Conservation (phyloP, 495 filamentous ascomycete species). For the Hypoxylon subgilvum region DNA sequence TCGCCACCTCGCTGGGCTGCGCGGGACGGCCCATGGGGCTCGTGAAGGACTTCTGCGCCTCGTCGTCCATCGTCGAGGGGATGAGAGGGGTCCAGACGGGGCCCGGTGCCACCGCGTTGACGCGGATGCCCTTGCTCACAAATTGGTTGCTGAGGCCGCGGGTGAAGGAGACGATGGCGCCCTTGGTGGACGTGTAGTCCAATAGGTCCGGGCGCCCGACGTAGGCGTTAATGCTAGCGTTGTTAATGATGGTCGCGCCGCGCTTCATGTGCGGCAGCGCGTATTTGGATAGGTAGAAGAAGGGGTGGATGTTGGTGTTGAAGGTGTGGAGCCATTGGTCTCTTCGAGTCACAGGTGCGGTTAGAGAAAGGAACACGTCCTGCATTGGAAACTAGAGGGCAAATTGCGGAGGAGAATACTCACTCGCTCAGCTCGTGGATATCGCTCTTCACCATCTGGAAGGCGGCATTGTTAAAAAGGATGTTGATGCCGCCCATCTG, state of each 20-base stretch:
- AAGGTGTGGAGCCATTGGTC: slow-evolving; percentile 81
- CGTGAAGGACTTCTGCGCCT: slow-evolving; percentile 74
- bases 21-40: slow-evolving; percentile 80
- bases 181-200: slow-evolving; percentile 86
- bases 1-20: slow-evolving; percentile 80
- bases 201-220: slow-evolving; percentile 80
- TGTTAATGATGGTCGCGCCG: slow-evolving; percentile 85
- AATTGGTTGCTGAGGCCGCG: slow-evolving; percentile 79
- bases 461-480: slow-evolving; percentile 81
- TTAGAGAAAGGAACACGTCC: slow-evolving; percentile 21
- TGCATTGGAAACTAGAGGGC: neutral
- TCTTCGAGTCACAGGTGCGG: slow-evolving; percentile 42
- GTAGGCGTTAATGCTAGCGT: slow-evolving; percentile 81
- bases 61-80: slow-evolving; percentile 74
- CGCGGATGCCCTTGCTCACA: slow-evolving; percentile 73
- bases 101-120: slow-evolving; percentile 81
- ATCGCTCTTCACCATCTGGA: slow-evolving; percentile 74
- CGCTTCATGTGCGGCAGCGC: slow-evolving; percentile 73
- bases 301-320: slow-evolving; percentile 76
- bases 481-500: slow-evolving; percentile 75
- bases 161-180: slow-evolving; percentile 82
- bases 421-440: slow-evolving; percentile 77
- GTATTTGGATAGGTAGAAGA: slow-evolving; percentile 81
- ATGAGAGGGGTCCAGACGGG: slow-evolving; percentile 87
- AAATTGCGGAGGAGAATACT: slow-evolving; percentile 24